These are phyloP conservation scores for Canavalia ensiformis DNA, from an alignment of 306 rosid genomes.

Conservation along the genomic window DNA sequence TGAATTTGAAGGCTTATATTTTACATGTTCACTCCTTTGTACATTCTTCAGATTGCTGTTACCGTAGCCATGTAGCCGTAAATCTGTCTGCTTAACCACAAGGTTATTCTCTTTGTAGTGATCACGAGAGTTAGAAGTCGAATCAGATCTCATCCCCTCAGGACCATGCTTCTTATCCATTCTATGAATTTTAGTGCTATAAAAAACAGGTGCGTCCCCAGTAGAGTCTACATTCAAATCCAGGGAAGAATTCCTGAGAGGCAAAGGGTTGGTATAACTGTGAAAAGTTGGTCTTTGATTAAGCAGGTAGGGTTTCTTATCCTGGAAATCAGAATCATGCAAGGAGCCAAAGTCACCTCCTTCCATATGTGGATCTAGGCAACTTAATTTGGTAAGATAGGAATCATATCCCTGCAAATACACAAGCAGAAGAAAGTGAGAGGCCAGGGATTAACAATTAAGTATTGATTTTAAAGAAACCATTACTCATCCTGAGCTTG, in stretches of 20 bases:
- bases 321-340: slow-evolving; percentile 63
- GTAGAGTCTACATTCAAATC: slow-evolving; percentile 68
- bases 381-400: slow-evolving; percentile 61
- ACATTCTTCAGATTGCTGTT: slow-evolving; percentile 51
- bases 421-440: slow-evolving; percentile 40
- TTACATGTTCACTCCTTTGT: slow-evolving; percentile 59
- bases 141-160: slow-evolving; percentile 63
- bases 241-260: slow-evolving; percentile 67
- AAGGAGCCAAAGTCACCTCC: slow-evolving; percentile 53
- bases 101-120: slow-evolving; percentile 56
- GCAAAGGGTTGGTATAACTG: slow-evolving; percentile 48
- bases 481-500: background rate
- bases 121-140: slow-evolving; percentile 61
- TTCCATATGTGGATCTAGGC: slow-evolving; percentile 66
- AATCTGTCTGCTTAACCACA: slow-evolving; percentile 53
- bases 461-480: slow-evolving; percentile 1
- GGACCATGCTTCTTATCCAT: slow-evolving; percentile 56
- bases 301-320: slow-evolving; percentile 53
- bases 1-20: slow-evolving; percentile 62
- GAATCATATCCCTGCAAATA: slow-evolving; percentile 67
- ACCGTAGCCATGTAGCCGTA: slow-evolving; percentile 51
- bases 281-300: slow-evolving; percentile 55
- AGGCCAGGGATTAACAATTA: background rate
- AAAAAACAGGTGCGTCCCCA: slow-evolving; percentile 57
- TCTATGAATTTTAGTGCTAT: slow-evolving; percentile 58